Evolutionary conservation across 768 basidiomycete species (phyloP), one percentile per base, ranked within the genome.

Genomic region (Pholiota molesta): DNA sequence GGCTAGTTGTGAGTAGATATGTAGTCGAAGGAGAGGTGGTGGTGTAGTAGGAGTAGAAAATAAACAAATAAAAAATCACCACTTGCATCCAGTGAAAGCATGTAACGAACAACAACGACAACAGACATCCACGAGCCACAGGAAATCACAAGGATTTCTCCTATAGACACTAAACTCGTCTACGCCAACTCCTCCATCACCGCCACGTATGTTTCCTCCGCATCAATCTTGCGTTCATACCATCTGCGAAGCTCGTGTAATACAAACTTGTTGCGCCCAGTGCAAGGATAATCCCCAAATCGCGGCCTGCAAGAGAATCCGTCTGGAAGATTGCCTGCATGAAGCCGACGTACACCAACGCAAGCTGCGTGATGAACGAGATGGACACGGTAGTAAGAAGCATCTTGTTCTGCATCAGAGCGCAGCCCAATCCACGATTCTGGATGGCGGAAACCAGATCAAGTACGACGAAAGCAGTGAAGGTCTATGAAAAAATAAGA

Each of bases 251-350:
- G 85, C 77, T 97, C 94, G 71, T 98, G 95, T 66, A 93, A 51
- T 29, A 69, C 70, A 68, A 83, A 52, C 91, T 91, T 7, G 81
- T 77, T 6, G 69, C 84, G 1, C 86, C 94, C 52, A 97, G 77
- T 13, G 77, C 75, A 26, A 98, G 72, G 2, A 99, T 80, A 31
- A 89, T 84, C 13, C 79, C 75, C 63, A 99, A 66, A 75, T 99
- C 97, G 54, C 82, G 74, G 39, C 78, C 55, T 33, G 81, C 77
- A 14, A 99, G 78, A 13, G 93, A 88, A 63, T 90, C 93, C 28
- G 97, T 98, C 78, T 98, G 95, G 84, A 98, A 99, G 57, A 98
- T 81, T 54, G 83, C 79, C 74, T 99, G 97, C 84, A 97, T 86
- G 66, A 94, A 81, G 0, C 95, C 92, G 56, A 98, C 83, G 70